Evolutionary conservation across 352 stramenopile species (phyloP).

Genomic region (Globisporangium viniferum): DNA sequence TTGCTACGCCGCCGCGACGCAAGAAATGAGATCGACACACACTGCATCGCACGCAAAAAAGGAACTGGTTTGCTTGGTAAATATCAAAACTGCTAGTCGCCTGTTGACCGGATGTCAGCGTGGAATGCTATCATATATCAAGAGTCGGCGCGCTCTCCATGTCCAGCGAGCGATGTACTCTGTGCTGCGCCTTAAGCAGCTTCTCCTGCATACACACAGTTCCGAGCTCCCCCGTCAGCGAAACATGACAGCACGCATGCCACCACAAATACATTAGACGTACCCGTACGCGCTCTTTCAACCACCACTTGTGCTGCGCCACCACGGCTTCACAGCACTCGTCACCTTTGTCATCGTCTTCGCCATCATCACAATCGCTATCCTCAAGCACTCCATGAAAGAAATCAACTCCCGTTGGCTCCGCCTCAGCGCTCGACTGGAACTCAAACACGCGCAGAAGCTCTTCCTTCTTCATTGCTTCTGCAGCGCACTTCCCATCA

Average conservation of each 20-base stretch:
- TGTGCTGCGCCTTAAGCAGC: slow-evolving; percentile 9
- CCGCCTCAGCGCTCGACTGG: neutral
- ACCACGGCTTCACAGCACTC: neutral
- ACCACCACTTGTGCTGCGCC: slow-evolving; percentile 11
- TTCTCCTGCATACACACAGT: slow-evolving; percentile 4
- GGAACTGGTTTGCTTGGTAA: neutral
- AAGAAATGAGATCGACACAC: slow-evolving; percentile 15
- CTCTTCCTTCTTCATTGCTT: neutral
- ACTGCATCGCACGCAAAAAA: neutral
- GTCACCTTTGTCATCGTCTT: neutral
- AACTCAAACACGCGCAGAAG: slow-evolving; percentile 12
- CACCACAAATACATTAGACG: neutral
- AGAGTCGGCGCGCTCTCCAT: neutral
- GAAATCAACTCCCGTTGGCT: neutral
- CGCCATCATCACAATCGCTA: neutral
- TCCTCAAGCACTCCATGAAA: neutral
- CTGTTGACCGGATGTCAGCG: neutral
- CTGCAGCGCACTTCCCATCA: neutral
- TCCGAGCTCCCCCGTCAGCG: neutral
- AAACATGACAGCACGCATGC: neutral
- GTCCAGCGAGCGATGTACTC: slow-evolving; percentile 9
- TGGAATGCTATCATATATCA: neutral
- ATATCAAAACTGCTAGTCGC: neutral
- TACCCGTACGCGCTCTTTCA: slow-evolving; percentile 9
- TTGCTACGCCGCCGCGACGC: slow-evolving; percentile 20